Base-by-base conservation (phyloP, 2,329 filamentous ascomycete species). In the Cyphellophora europaea region DNA sequence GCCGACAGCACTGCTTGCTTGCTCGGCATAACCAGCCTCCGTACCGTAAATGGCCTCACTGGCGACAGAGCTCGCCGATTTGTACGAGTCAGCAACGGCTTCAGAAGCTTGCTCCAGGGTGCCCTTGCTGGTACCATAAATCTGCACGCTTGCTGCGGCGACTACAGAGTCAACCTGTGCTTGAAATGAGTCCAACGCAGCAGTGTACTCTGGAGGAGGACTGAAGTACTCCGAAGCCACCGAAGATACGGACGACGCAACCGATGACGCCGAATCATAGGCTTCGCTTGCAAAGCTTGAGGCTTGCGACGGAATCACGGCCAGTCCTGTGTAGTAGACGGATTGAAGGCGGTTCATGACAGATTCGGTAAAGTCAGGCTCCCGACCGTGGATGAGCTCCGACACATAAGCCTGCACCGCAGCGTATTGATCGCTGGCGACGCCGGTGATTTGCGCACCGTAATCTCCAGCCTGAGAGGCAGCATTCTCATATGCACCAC, bases 361-460 rank as follows among this genome's bases (percentile, higher is more conserved):
- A 40, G 82, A 87, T 51, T 93, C 82, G 0, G 80, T 87, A 50
- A 86, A 93, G 11, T 78, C 76, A 1, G 83, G 79, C 53, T 93
- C 85, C 55, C 80, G 85, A 35, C 82, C 86, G 27, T 71, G 61
- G 11, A 93, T 66, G 1, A 93, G 65, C 56, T 93, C 85, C 2
- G 80, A 82, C 11, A 93, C 70, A 2, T 91, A 69, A 10, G 72
- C 74, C 53, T 79, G 77, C 4, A 93, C 71, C 16, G 75, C 75
- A 4, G 72, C 71, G 47, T 84, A 88, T 49, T 85, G 79, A 31
- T 71, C 67, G 5, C 66, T 64, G 1, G 74, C 74, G 27, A 69
- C 69, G 13, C 70, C 70, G 2, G 77, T 77, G 4, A 74, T 79
- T 28, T 78, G 74, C 8, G 72, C 70, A 13, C 72, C 72, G 50